These are phyloP conservation scores for Wickerhamomyces canadensis DNA, from an alignment of 805 yeast species.

Conservation along the genomic window DNA sequence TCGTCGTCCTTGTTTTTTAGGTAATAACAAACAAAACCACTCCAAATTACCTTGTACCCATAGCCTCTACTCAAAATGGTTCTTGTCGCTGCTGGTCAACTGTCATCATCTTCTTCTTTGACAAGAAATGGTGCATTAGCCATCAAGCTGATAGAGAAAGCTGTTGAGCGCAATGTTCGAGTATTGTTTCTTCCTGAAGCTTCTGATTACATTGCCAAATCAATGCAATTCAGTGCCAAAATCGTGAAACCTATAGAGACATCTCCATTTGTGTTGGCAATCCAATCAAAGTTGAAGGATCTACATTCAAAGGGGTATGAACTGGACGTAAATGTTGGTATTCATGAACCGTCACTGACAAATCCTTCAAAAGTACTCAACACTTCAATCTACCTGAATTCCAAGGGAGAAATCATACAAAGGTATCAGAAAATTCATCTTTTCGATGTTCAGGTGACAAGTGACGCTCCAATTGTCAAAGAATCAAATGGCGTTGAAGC, in stretches of 20 bases:
- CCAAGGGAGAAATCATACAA: conserved; percentile 57
- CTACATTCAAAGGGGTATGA: conserved; percentile 30
- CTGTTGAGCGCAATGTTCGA: conserved; percentile 54
- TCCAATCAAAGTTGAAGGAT: conserved; percentile 40
- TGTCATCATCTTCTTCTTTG: conserved; percentile 67
- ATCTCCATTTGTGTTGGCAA: conserved; percentile 36
- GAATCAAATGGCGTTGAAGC: conserved; percentile 72
- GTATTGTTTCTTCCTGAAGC: conserved; percentile 91
- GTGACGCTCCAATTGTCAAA: conserved; percentile 75
- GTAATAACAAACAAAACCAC: no score
- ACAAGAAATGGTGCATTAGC: conserved; percentile 55
- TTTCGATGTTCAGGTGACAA: conserved; percentile 75
- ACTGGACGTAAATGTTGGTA: conserved; percentile 74
- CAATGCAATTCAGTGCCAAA: conserved; percentile 45
- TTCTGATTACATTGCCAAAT: conserved; percentile 71
- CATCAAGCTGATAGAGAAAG: conserved; percentile 52
- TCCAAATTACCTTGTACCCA: no score
- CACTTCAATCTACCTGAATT: conserved; percentile 64
- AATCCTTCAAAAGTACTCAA: conserved; percentile 51
- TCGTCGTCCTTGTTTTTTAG: no score
- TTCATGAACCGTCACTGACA: conserved; percentile 68
- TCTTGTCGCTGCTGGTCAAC: conserved; percentile 78
- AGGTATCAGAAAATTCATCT: conserved; percentile 83
- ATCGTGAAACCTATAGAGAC: conserved; percentile 46
- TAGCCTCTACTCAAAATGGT: conserved; percentile 46